These are phyloP conservation scores for Diospyros lotus DNA, from an alignment of 148 eudicot genomes.

Conservation along the genomic window DNA sequence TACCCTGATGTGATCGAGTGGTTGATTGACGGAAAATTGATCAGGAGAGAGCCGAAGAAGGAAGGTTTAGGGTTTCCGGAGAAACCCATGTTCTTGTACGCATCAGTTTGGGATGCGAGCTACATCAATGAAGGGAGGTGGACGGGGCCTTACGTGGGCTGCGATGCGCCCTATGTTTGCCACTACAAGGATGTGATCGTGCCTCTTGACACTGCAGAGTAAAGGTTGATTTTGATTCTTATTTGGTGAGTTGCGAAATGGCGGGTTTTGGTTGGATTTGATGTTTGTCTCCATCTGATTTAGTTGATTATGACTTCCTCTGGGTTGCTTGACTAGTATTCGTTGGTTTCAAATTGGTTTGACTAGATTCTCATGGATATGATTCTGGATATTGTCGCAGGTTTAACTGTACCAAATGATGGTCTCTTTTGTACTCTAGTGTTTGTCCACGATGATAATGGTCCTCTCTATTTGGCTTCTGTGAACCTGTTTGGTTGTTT, in stretches of 20 bases:
- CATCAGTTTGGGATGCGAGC: constrained; percentile 39
- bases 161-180: constrained; percentile 34
- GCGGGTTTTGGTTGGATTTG: neutral
- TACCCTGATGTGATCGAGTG: constrained; percentile 26
- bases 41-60: constrained; percentile 18
- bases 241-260: constrained; percentile 2
- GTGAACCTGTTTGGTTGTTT: neutral
- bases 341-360: neutral
- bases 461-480: neutral
- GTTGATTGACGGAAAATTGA: constrained; percentile 12
- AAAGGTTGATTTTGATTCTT: neutral
- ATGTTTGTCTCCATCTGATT: neutral
- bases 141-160: constrained; percentile 30
- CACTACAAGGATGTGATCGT: constrained; percentile 29
- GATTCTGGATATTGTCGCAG: neutral
- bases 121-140: constrained; percentile 31
- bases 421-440: neutral
- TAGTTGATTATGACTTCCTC: neutral
- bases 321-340: neutral
- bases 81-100: constrained; percentile 32
- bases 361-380: neutral
- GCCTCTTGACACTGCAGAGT: constrained; percentile 21
- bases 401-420: neutral
- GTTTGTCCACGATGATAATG: neutral
- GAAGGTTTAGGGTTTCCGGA: constrained; percentile 14